Conservation (phyloP, 2,329 filamentous ascomycete species). For the Parastagonospora avenae region DNA sequence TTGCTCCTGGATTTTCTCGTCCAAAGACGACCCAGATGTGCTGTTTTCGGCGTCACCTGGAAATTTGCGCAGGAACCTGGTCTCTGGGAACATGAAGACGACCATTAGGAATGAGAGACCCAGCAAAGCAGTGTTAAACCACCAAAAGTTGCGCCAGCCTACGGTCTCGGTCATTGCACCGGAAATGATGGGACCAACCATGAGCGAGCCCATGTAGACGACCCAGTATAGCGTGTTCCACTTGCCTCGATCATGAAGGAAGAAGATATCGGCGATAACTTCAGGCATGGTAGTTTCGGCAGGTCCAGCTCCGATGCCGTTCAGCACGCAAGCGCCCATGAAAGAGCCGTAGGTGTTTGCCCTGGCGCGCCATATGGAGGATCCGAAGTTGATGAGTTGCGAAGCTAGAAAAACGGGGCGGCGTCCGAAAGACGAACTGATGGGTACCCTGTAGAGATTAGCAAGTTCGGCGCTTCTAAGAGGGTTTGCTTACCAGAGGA, state of each 20-base stretch:
- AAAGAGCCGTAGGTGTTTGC: constrained; percentile 65
- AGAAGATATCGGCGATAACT: constrained; percentile 69
- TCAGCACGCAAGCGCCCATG: constrained; percentile 67
- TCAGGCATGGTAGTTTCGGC: constrained; percentile 67
- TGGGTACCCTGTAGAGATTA: constrained; percentile 54
- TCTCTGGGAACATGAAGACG: constrained; percentile 68
- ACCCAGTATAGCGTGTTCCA: constrained; percentile 68
- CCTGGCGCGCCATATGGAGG: constrained; percentile 63
- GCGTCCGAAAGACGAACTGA: constrained; percentile 61
- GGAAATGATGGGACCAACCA: constrained; percentile 63
- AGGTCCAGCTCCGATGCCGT: constrained; percentile 67
- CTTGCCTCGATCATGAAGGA: constrained; percentile 67
- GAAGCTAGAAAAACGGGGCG: constrained; percentile 60
- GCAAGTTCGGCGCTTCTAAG: constrained; percentile 1
- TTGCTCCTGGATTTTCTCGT: constrained; percentile 25
- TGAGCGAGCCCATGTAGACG: constrained; percentile 66
- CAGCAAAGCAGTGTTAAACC: constrained; percentile 65
- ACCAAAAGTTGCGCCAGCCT: constrained; percentile 69
- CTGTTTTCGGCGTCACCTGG: constrained; percentile 14
- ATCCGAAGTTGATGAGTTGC: constrained; percentile 58
- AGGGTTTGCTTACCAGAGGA: constrained; percentile 56
- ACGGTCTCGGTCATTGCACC: constrained; percentile 64
- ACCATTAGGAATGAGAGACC: constrained; percentile 57
- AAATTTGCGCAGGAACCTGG: constrained; percentile 60
- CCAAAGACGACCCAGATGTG: constrained; percentile 4